Evolutionary conservation across 495 filamentous ascomycete species (phyloP).

Genomic region (Monascus purpureus): DNA sequence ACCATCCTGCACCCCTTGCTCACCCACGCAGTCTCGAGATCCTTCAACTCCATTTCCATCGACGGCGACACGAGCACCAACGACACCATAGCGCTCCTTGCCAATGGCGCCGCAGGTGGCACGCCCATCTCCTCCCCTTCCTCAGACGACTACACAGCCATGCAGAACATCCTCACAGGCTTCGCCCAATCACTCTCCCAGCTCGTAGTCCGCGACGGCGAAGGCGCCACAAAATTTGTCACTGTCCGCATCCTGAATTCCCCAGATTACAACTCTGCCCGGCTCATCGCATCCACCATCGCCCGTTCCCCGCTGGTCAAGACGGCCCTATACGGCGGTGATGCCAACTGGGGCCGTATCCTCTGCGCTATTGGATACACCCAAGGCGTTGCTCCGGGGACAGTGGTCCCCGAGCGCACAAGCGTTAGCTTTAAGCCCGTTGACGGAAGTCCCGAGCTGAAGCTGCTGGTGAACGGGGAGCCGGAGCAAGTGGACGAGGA

Average conservation of each 20-base stretch:
- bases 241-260: slow-evolving; percentile 74
- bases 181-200: slow-evolving; percentile 79
- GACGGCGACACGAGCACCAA: slow-evolving; percentile 96
- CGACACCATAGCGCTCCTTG: slow-evolving; percentile 86
- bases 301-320: slow-evolving; percentile 93
- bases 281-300: slow-evolving; percentile 70
- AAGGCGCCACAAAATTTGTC: slow-evolving; percentile 97
- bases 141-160: slow-evolving; percentile 48
- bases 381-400: slow-evolving; percentile 44
- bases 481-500: slow-evolving; percentile 85
- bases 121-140: slow-evolving; percentile 38
- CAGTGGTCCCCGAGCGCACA: slow-evolving; percentile 67
- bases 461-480: slow-evolving; percentile 79
- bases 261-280: slow-evolving; percentile 47
- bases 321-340: slow-evolving; percentile 89
- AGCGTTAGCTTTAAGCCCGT: slow-evolving; percentile 84
- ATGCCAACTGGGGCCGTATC: slow-evolving; percentile 98
- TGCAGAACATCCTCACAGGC: slow-evolving; percentile 53
- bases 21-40: slow-evolving; percentile 60
- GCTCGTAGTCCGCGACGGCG: slow-evolving; percentile 88
- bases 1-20: slow-evolving; percentile 54
- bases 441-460: slow-evolving; percentile 68
- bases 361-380: slow-evolving; percentile 91
- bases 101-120: slow-evolving; percentile 87
- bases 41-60: slow-evolving; percentile 94